Percentiles rank a stretch among this genome's conserved stretches.
Conservation (phyloP, 257 asterid species). For the Nemophila menziesii region DNA sequence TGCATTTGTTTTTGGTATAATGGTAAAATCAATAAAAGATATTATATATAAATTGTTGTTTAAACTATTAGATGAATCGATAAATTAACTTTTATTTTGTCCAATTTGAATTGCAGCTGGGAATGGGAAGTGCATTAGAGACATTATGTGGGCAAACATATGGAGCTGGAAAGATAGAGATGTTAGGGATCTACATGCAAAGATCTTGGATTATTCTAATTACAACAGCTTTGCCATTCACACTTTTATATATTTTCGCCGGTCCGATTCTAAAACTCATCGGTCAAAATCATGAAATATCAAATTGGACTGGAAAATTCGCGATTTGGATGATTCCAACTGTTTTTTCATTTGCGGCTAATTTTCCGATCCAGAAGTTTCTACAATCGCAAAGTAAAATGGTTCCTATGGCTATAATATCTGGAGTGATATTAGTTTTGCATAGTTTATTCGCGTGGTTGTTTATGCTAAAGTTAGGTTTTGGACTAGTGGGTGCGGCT, state of each 20-base stretch:
- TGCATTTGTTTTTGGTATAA: constrained; percentile 2
- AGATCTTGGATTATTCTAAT: constrained; percentile 48
- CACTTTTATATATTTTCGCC: constrained; percentile 30
- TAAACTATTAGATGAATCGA: no score
- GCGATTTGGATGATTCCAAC: constrained; percentile 61
- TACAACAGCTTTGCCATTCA: constrained; percentile 17
- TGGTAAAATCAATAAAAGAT: constrained; percentile 1
- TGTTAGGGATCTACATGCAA: constrained; percentile 42
- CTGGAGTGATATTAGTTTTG: constrained; percentile 22
- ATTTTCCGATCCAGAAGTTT: constrained; percentile 44
- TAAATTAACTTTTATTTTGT: no score
- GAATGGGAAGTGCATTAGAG: constrained; percentile 54
- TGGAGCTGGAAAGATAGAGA: constrained; percentile 45
- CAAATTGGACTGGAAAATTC: constrained; percentile 29
- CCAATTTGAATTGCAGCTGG: constrained; percentile 17
- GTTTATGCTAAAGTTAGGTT: constrained; percentile 37
- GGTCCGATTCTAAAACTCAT: constrained; percentile 25
- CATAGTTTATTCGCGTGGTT: constrained; percentile 40
- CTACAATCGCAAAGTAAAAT: constrained; percentile 59
- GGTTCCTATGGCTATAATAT: constrained; percentile 26
- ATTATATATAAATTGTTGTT: no score
- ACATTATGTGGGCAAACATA: constrained; percentile 56
- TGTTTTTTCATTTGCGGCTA: constrained; percentile 41
- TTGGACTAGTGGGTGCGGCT: constrained; percentile 52
- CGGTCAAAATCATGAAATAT: constrained; percentile 32